Base-by-base conservation (phyloP, 2,329 filamentous ascomycete species). In the Hyphodiscus sp. region DNA sequence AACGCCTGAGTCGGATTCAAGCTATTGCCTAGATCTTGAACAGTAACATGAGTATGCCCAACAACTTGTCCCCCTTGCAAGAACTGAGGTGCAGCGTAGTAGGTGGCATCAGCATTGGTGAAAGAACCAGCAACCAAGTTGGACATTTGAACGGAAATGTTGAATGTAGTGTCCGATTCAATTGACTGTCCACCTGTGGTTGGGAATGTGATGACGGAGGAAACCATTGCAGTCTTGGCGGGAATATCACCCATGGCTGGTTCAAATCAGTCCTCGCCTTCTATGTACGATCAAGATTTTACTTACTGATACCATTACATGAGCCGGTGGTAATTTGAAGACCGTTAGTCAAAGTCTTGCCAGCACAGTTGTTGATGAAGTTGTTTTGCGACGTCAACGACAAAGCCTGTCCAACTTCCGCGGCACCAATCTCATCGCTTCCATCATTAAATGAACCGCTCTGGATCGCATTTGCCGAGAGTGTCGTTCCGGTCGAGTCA, bases 291-390 rank as follows among this genome's bases (percentile, higher is more conserved):
- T 41, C 42, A 10, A 23, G 6, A n/a, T 16, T 41, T n/a, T 10
- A 63, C 66, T 60, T 63, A 68, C 66, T 51, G 41, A 68, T 67
- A 52, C 67, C 66, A 41, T 86, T 86, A 71, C 83, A 86, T 38
- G 82, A 86, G 19, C 83, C 83, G 4, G 61, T 67, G 54, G 71
- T 72, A 49, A 77, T 71, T 66, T 86, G 82, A 26, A 76, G 68
- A 62, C 82, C 83, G 62, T 86, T 82, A 58, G 82, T 85, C 47
- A 82, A 65, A 0, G 71, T 76, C 65, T 66, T 62, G 18, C 66
- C 67, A 16, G 57, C 44, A 46, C 67, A 69, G 45, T 58, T 53
- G 53, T 69, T 68, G 59, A 69, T 69, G 51, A 69, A 69, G 51
- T 69, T 69, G 56, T 66, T 67, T 23, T 57, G 49, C 1, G 66